Conservation (phyloP, 257 asterid genomes). For the Nicotiana noctiflora region DNA sequence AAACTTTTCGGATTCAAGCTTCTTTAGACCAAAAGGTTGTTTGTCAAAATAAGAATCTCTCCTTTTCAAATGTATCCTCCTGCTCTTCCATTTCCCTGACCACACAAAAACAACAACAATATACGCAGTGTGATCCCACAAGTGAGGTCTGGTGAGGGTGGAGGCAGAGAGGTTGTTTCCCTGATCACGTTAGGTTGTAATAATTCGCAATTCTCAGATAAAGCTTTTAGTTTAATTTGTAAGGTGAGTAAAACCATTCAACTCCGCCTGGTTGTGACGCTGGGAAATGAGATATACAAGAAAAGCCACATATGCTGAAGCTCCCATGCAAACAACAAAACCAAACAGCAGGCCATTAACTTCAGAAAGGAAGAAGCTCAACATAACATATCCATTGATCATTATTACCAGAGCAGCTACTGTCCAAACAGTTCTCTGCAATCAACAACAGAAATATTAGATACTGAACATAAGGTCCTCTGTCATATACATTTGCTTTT, state of each 20-base stretch:
- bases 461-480: neutral
- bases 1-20: neutral
- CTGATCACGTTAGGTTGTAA: neutral
- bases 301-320: constrained; percentile 42
- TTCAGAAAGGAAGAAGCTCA: constrained; percentile 53
- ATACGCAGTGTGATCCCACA: no score
- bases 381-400: constrained; percentile 63
- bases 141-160: no score
- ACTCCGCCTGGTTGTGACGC: constrained; percentile 16
- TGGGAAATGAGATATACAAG: constrained; percentile 48
- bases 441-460: neutral
- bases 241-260: constrained; percentile 34
- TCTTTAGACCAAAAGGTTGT: neutral
- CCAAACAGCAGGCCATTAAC: constrained; percentile 48
- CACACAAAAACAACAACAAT: no score
- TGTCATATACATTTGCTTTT: neutral
- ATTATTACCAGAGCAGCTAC: constrained; percentile 54
- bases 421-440: constrained; percentile 53
- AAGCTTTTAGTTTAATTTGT: constrained; percentile 21
- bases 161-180: neutral
- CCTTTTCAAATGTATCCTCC: neutral
- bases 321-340: constrained; percentile 27
- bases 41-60: neutral
- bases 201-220: neutral
- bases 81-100: neutral